Percentiles rank a stretch among this genome's conserved stretches.
phyloP scores from a whole-genome alignment of 805 yeast genomes.

The Candida jianshihensis region DNA sequence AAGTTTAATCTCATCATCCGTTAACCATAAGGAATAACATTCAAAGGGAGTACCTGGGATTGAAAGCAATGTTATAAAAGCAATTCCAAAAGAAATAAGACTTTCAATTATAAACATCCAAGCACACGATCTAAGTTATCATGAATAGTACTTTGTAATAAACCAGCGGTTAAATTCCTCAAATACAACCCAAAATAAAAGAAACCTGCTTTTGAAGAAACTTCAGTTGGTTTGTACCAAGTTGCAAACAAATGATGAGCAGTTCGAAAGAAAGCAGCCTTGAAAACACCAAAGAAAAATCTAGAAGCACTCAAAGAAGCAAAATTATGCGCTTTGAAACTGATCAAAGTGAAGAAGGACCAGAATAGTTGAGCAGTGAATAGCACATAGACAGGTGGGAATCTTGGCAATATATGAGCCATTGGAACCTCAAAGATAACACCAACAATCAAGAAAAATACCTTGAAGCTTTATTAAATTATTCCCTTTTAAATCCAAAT shows the following conservation, averaged over 20 bases:
- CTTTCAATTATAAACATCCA: conserved; percentile 52
- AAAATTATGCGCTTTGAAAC: conserved; percentile 41
- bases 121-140: conserved; percentile 32
- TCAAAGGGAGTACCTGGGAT: conserved; percentile 62
- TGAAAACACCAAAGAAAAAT: conserved; percentile 60
- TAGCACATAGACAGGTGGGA: conserved; percentile 40
- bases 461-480: conserved; percentile 56
- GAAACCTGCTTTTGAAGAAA: conserved; percentile 52
- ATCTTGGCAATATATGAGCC: conserved; percentile 48
- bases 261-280: conserved; percentile 62
- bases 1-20: conserved; percentile 48
- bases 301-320: conserved; percentile 51
- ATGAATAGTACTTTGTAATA: conserved; percentile 41
- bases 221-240: conserved; percentile 55
- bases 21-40: conserved; percentile 43
- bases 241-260: conserved; percentile 51
- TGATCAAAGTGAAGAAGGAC: conserved; percentile 57
- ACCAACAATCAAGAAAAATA: conserved; percentile 52
- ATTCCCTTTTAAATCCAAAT: conserved; percentile 51
- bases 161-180: conserved; percentile 48
- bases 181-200: conserved; percentile 45
- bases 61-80: conserved; percentile 45
- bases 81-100: conserved; percentile 41
- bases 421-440: conserved; percentile 60
- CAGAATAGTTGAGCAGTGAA: conserved; percentile 56